These are phyloP conservation scores for Dactylellina drechsleri DNA, from an alignment of 2,329 filamentous ascomycete species.

Conservation along the genomic window DNA sequence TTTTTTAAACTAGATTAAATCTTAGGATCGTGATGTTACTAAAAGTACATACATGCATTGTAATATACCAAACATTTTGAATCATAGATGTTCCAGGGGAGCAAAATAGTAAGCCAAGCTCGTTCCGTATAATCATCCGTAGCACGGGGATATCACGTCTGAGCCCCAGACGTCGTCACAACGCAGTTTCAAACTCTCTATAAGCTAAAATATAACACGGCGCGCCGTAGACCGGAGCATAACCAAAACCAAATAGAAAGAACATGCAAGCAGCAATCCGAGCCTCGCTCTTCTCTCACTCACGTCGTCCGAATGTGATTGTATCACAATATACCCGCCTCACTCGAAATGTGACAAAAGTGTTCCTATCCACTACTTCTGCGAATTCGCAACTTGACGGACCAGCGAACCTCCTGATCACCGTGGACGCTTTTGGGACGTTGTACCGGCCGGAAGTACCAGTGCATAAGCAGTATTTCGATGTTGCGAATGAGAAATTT, in stretches of 20 bases:
- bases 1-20: neutral
- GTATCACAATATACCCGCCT: neutral
- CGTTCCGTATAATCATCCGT: neutral
- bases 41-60: no score
- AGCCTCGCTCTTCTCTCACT: neutral
- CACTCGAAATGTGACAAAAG: neutral
- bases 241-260: no score
- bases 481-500: no score
- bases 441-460: constrained; percentile 68
- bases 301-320: neutral
- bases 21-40: neutral
- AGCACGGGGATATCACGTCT: neutral
- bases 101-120: neutral
- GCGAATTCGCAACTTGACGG: neutral
- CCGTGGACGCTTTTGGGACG: constrained; percentile 74
- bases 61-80: neutral
- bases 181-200: constrained; percentile 13
- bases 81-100: neutral
- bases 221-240: neutral
- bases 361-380: constrained; percentile 1
- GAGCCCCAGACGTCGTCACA: neutral
- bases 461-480: constrained; percentile 67
- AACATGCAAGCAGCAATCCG: neutral
- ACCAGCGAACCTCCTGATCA: constrained; percentile 65
- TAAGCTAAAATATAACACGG: neutral